Conservation (phyloP, 148 eudicot species). For the Diospyros kaki region DNA sequence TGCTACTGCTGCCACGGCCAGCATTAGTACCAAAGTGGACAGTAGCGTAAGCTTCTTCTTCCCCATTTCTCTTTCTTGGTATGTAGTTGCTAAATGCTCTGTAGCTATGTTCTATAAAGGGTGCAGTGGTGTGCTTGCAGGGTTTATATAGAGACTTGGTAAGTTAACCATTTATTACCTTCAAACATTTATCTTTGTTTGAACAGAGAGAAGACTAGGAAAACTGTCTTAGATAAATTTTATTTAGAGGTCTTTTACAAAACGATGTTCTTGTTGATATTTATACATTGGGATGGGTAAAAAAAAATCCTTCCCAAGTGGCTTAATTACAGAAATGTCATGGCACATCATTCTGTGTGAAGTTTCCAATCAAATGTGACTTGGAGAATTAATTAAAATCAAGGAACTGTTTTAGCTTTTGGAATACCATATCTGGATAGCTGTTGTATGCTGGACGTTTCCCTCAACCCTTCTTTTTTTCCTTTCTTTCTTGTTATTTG, state of each 20-base stretch:
- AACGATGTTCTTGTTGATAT: too few relatives aligned
- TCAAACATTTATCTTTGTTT: neutral
- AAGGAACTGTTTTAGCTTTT: neutral
- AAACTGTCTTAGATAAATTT: too few relatives aligned
- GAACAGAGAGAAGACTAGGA: neutral
- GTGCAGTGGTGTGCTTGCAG: neutral
- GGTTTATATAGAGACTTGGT: slow-evolving; percentile 5
- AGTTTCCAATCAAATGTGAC: too few relatives aligned
- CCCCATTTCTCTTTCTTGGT: slow-evolving; percentile 16
- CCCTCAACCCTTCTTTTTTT: neutral
- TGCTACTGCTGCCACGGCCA: slow-evolving; percentile 8
- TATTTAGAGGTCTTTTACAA: too few relatives aligned
- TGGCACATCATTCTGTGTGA: too few relatives aligned
- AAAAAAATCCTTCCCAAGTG: too few relatives aligned
- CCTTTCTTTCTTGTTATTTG: too few relatives aligned
- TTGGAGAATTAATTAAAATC: neutral
- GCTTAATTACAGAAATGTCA: too few relatives aligned
- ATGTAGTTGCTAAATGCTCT: neutral
- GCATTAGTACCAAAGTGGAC: slow-evolving; percentile 9
- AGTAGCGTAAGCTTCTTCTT: slow-evolving; percentile 11
- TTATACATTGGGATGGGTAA: too few relatives aligned
- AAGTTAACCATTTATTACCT: slow-evolving; percentile 7
- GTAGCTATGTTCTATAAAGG: too few relatives aligned
- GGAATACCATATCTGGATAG: neutral
- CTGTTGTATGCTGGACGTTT: neutral